Evolutionary conservation across 805 yeast species (phyloP), one percentile per base, ranked within the genome.

Genomic region (Ogataea parapolymorpha): DNA sequence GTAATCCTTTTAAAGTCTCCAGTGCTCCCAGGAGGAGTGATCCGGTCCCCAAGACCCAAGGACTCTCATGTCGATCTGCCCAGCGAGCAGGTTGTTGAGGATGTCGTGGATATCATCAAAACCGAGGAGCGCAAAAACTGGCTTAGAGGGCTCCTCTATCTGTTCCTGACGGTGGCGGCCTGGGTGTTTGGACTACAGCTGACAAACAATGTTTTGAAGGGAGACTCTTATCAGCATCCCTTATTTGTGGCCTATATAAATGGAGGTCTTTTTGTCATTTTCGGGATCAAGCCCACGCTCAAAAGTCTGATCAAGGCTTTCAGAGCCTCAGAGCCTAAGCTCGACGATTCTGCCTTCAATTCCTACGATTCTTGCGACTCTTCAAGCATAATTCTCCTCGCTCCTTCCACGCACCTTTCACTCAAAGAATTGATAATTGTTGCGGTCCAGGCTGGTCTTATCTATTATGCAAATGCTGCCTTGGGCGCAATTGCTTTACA

Each of bases 171-270:
- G 1, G 63, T 76, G 7, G 41, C 60, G 7, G 64, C 75, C 1
- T 75, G 80, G 79, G 66, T 76, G 26, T 39, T 66, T 3, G 76
- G 79, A 0, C 59, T 72, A 14, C 79, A 75, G 46, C 45, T 75
- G 46, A 72, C 72, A 32, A 76, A 74, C 45, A 53, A 62, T 4
- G 71, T 74, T n/a, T 56, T 75, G 44, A 76, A 76, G 44, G 71
- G 70, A 22, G 72, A 66, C 17, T 67, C 65, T 10, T 76, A 68
- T 50, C 65, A 61, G 26, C 77, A 75, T 44, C 81, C 82, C 4
- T 55, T 69, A 26, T 59, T 76, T 47, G 63, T 74, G 35, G 65
- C 79, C 0, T 66, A 70, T 29, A 49, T 73, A 26, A 69, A 74
- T n/a, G 80, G 80, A 1, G 55, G 70, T 2, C 70, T 72, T 34